phyloP scores from a whole-genome alignment of 2,329 filamentous ascomycete genomes.

The Xylaria sp. region DNA sequence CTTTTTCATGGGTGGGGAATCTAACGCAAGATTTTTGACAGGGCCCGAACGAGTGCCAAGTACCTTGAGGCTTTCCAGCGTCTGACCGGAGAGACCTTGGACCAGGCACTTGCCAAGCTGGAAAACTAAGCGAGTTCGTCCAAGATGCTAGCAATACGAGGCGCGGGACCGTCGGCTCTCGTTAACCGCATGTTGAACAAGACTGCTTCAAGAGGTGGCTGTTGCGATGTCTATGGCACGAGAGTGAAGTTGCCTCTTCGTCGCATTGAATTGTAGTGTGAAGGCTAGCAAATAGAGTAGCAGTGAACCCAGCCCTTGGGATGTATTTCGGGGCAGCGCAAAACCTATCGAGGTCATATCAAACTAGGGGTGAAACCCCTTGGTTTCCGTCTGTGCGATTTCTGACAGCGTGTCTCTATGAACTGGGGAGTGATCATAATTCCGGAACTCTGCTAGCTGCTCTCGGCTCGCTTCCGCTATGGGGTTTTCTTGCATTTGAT shows the following conservation, averaged over 20 bases:
- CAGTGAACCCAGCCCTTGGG: neutral
- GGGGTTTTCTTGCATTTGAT: neutral
- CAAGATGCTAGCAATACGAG: neutral
- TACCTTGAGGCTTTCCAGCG: constrained; percentile 37
- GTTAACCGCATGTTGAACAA: neutral
- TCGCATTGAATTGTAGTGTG: neutral
- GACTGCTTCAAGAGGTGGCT: constrained; percentile 18
- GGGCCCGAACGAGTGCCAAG: constrained; percentile 35
- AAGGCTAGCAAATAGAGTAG: constrained; percentile 3
- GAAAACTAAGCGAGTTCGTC: constrained; percentile 14
- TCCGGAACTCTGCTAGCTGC: neutral
- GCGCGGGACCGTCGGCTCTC: neutral
- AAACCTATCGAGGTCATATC: neutral
- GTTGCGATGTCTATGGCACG: neutral
- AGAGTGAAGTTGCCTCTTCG: neutral
- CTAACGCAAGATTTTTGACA: constrained; percentile 15
- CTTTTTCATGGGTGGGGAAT: neutral
- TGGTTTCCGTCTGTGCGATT: constrained; percentile 2
- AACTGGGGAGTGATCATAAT: constrained; percentile 3
- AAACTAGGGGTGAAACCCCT: constrained; percentile 2
- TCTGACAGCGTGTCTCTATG: constrained; percentile 20
- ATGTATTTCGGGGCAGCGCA: neutral
- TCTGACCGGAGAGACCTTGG: constrained; percentile 34
- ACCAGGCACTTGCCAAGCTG: constrained; percentile 33
- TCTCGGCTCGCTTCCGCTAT: constrained; percentile 1